Percentiles rank a stretch among this genome's conserved stretches.
Evolutionary conservation across 2,329 filamentous ascomycete genomes (phyloP).

Genomic region (Paraphoma sp.): DNA sequence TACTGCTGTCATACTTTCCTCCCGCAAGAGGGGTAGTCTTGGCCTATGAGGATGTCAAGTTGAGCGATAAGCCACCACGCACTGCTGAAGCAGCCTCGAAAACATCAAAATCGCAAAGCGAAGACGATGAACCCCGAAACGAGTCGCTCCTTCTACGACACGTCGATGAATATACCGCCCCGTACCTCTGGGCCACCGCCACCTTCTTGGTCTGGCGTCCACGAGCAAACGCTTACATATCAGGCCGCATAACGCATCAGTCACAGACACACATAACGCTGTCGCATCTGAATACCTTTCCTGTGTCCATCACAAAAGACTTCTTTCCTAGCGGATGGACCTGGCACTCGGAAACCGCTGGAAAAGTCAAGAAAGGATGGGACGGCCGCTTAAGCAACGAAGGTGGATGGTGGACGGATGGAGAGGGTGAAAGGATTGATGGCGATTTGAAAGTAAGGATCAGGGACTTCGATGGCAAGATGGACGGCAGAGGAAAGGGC

Average conservation of each 20-base stretch:
- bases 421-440: slow-evolving; percentile 65
- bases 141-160: slow-evolving; percentile 28
- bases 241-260: slow-evolving; percentile 84
- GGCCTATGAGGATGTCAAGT: slow-evolving; percentile 71
- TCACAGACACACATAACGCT: slow-evolving; percentile 89
- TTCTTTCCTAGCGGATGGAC: slow-evolving; percentile 80
- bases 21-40: slow-evolving; percentile 77
- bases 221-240: slow-evolving; percentile 72
- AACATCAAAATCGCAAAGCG: neutral
- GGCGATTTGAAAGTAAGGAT: slow-evolving; percentile 73
- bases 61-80: slow-evolving; percentile 66
- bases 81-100: neutral
- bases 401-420: slow-evolving; percentile 79
- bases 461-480: slow-evolving; percentile 80
- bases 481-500: slow-evolving; percentile 67
- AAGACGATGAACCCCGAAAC: slow-evolving; percentile 3
- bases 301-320: slow-evolving; percentile 80
- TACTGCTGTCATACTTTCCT: slow-evolving; percentile 78
- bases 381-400: slow-evolving; percentile 46
- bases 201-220: slow-evolving; percentile 87
- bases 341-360: slow-evolving; percentile 60
- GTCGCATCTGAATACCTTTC: slow-evolving; percentile 90
- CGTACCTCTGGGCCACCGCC: slow-evolving; percentile 86
- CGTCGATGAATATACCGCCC: slow-evolving; percentile 77
- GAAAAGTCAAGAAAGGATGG: slow-evolving; percentile 31